These are phyloP conservation scores for Wolfiporia cocos DNA, from an alignment of 1,284 basidiomycete genomes.

Conservation along the genomic window DNA sequence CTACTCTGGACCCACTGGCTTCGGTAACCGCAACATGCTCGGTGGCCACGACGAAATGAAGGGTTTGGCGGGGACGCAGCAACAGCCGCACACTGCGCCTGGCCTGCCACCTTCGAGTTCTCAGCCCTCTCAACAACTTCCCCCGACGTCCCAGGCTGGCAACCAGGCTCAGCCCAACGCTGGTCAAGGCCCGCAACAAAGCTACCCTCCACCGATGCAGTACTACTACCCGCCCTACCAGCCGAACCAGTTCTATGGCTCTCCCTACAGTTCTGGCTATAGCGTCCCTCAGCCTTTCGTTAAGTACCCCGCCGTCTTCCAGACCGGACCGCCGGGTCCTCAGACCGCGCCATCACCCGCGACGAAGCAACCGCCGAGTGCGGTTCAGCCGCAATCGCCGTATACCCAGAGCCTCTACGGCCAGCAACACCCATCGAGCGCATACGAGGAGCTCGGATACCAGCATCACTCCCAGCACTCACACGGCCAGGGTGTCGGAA, in stretches of 20 bases:
- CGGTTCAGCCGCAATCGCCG: constrained; percentile 53
- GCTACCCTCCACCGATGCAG: constrained; percentile 51
- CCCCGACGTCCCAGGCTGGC: constrained; percentile 31
- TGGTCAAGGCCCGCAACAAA: constrained; percentile 57
- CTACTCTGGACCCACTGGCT: constrained; percentile 49
- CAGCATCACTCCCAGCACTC: constrained; percentile 51
- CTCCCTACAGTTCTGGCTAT: constrained; percentile 66
- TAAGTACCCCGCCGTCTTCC: constrained; percentile 72
- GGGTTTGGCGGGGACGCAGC: constrained; percentile 51
- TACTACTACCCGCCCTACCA: constrained; percentile 63
- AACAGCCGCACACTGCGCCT: constrained; percentile 40
- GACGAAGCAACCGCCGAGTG: constrained; percentile 51
- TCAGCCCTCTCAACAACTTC: constrained; percentile 51
- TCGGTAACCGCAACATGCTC: constrained; percentile 55
- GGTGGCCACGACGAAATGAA: constrained; percentile 66
- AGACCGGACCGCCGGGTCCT: constrained; percentile 58
- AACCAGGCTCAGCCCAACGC: constrained; percentile 51
- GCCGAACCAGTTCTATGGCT: constrained; percentile 68
- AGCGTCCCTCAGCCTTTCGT: constrained; percentile 63
- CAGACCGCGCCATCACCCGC: constrained; percentile 56
- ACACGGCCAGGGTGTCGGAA: constrained; percentile 44
- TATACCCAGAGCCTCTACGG: constrained; percentile 60
- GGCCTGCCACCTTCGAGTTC: constrained; percentile 44
- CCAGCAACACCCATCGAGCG: constrained; percentile 46
- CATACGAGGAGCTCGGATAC: constrained; percentile 62